Base-by-base conservation (phyloP, 1,139 yeast genomes). In the Arxiozyma telluris region DNA sequence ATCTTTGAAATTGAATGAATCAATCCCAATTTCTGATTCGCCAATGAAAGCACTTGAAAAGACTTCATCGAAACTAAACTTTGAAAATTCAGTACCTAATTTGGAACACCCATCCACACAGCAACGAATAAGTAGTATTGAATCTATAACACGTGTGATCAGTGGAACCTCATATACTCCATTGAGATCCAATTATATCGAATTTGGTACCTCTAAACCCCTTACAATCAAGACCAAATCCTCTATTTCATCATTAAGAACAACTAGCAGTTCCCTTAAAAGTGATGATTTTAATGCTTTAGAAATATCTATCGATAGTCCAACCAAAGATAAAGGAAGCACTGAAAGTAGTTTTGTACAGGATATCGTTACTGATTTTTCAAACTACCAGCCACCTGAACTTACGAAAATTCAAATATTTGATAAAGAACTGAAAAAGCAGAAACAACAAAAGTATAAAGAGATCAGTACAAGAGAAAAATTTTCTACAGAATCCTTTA, bases 401-500 rank as follows among this genome's bases (percentile, higher is more conserved):
- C 38, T 49, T 22, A 47, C 58, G 42, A 67, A 64, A 50, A 61
- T 67, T 25, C 59, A 63, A 51, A 58, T 59, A n/a, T 65, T 67
- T 50, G 71, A 68, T 50, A 65, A 60, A 50, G 65, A 61, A 45
- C 54, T 68, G 20, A 61, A 59, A 50, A 58, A 61, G 49, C 58
- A 61, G 57, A 53, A 61, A 58, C 39, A 52, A 51, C 63, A 64
- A 47, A 57, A 60, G 27, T 53, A 52, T n/a, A 59, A 58, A 18
- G 62, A 59, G 23, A 56, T 57, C 12, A 49, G 54, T 12, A 59
- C 58, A 2, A 57, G 51, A 51, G 22, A 58, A 53, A 61, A 59
- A 49, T 65, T 66, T 49, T 62, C 69, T 8, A 53, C 53, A 12
- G 76, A 73, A 54, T 74, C 75, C 51, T 67, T 66, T 52, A 80